These are phyloP conservation scores for Cyberlindnera suaveolens DNA, from an alignment of 805 yeast species.

Conservation along the genomic window DNA sequence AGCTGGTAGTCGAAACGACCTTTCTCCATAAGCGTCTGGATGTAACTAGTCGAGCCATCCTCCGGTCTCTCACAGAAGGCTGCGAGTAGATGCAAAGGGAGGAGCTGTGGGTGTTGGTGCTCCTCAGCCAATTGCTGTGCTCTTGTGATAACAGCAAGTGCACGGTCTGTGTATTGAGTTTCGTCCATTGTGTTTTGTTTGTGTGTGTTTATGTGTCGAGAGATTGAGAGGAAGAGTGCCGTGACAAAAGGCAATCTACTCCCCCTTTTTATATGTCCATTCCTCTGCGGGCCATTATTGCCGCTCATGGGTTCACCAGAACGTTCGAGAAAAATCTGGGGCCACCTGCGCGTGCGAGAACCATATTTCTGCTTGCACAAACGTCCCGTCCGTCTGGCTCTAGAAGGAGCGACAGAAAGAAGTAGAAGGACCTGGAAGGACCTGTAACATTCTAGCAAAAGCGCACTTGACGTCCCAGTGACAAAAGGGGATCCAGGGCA, in stretches of 20 bases:
- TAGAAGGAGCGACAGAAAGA: no score
- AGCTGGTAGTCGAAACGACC: conserved; percentile 83
- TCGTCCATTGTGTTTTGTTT: conserved; percentile 31
- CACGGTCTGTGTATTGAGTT: conserved; percentile 89
- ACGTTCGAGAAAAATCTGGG: no score
- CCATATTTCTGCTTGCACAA: no score
- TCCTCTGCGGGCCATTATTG: no score
- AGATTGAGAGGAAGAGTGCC: background rate
- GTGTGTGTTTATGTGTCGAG: background rate
- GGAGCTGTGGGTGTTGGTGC: conserved; percentile 73
- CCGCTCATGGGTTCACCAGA: no score
- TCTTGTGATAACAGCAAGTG: conserved; percentile 69
- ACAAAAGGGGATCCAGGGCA: no score
- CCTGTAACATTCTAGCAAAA: no score
- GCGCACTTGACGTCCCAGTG: no score
- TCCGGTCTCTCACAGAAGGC: conserved; percentile 69
- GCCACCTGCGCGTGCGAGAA: no score
- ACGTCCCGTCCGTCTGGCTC: no score
- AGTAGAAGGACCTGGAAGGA: no score
- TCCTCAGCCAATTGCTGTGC: conserved; percentile 82
- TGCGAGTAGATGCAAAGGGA: conserved; percentile 87
- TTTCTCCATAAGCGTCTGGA: conserved; percentile 77
- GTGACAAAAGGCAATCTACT: background rate
- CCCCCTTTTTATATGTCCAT: background rate
- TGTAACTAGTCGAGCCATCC: conserved; percentile 54